Evolutionary conservation across 1,139 yeast species (phyloP).

Genomic region (Cylindricascospora bacillispora): DNA sequence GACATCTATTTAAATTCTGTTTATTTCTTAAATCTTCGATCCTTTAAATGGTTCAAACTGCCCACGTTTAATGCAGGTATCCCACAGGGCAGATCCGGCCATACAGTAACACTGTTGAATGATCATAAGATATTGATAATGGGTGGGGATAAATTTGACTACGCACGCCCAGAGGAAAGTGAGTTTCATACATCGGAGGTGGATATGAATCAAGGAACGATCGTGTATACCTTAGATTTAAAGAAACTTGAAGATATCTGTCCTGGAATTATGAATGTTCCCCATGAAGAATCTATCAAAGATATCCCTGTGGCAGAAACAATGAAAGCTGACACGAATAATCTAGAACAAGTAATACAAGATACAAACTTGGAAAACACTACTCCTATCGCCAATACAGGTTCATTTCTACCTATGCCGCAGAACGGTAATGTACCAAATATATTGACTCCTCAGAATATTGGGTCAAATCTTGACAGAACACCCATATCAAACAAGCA

Average conservation of each 20-base stretch:
- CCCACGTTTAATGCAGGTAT: constrained; percentile 35
- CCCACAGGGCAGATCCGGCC: constrained; percentile 92
- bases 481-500: too few relatives aligned
- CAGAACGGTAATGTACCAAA: constrained; percentile 1
- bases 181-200: constrained; percentile 35
- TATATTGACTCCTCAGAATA: constrained; percentile 1
- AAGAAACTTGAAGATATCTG: constrained; percentile 23
- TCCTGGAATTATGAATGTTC: constrained; percentile 24
- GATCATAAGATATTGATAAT: constrained; percentile 63
- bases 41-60: constrained; percentile 62
- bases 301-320: too few relatives aligned
- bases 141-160: constrained; percentile 84
- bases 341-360: constrained; percentile 1
- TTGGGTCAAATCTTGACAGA: neutral
- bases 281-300: constrained; percentile 3
- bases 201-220: constrained; percentile 41
- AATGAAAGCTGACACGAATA: neutral
- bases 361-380: neutral
- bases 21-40: constrained; percentile 63
- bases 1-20: constrained; percentile 61
- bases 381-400: neutral
- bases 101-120: constrained; percentile 60
- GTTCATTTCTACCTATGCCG: neutral
- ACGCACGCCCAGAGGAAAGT: constrained; percentile 33
- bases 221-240: constrained; percentile 52